Evolutionary conservation across 129 eudicot species (phyloP).

Genomic region (Saposhnikovia divaricata): DNA sequence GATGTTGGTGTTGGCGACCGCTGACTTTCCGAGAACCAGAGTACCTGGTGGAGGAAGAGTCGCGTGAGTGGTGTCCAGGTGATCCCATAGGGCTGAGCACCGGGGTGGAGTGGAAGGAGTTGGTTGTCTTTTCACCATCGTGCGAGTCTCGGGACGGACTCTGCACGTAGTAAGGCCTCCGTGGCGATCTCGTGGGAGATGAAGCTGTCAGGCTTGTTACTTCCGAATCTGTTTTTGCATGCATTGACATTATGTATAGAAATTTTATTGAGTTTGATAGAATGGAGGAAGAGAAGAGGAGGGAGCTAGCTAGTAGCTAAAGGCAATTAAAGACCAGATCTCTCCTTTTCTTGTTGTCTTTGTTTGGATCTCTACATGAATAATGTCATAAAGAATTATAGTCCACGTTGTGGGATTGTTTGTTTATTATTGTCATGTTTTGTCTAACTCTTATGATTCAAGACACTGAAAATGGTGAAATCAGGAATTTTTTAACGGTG

Average conservation of each 20-base stretch:
- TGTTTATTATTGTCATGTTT: conserved; percentile 20
- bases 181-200: conserved; percentile 74
- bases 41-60: conserved; percentile 88
- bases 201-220: conserved; percentile 87
- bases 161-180: conserved; percentile 86
- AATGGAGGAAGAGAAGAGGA: neutral
- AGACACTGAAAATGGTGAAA: conserved; percentile 3
- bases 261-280: neutral
- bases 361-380: conserved; percentile 4
- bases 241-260: conserved; percentile 50
- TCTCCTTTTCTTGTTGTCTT: neutral
- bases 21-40: conserved; percentile 73
- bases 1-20: conserved; percentile 25
- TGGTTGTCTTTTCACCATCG: conserved; percentile 96
- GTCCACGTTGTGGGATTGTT: conserved; percentile 16
- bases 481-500: neutral
- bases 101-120: conserved; percentile 95
- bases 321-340: neutral
- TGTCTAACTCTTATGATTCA: conserved; percentile 23
- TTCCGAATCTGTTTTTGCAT: conserved; percentile 90
- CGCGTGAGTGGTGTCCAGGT: conserved; percentile 93
- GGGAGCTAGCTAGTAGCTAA: neutral
- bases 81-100: conserved; percentile 93
- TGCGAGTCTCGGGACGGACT: conserved; percentile 95
- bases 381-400: conserved; percentile 1